A percentile compares a stretch with the other conserved stretches of the same genome.
Conservation (phyloP, 2,329 filamentous ascomycete species). For the Mycocentrospora acerina region DNA sequence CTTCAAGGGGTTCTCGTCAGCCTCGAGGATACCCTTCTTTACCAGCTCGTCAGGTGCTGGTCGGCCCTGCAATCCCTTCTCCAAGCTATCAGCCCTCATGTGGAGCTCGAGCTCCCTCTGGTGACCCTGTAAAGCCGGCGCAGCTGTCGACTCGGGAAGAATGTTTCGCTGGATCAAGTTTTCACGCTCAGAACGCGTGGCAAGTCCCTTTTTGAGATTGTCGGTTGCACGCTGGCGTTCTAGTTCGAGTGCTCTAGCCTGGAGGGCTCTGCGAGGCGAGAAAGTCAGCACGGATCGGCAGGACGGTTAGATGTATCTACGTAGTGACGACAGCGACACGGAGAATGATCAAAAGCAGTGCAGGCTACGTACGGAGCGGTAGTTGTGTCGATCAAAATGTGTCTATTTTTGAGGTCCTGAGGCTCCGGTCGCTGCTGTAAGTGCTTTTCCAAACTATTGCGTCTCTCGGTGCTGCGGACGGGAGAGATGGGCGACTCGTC, state of each 20-base stretch:
- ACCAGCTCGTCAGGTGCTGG: conserved; percentile 76
- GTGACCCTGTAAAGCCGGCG: conserved; percentile 75
- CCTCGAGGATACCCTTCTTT: conserved; percentile 74
- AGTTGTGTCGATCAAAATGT: conserved; percentile 68
- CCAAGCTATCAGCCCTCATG: conserved; percentile 83
- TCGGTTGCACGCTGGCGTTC: conserved; percentile 65
- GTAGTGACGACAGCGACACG: conserved; percentile 5
- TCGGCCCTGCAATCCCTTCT: conserved; percentile 79
- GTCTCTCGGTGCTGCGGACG: conserved; percentile 59
- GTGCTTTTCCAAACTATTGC: conserved; percentile 53
- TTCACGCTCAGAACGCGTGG: conserved; percentile 66
- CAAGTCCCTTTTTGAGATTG: conserved; percentile 64
- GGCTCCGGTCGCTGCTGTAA: conserved; percentile 52
- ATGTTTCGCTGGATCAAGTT: conserved; percentile 86
- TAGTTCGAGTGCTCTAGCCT: conserved; percentile 63
- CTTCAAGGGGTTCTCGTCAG: conserved; percentile 37
- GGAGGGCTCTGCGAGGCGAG: conserved; percentile 55
- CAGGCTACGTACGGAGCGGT: conserved; percentile 62
- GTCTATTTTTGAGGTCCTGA: conserved; percentile 67
- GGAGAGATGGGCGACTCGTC: conserved; percentile 44
- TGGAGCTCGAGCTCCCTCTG: conserved; percentile 84
- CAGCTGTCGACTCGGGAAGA: conserved; percentile 74
- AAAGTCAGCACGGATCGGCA: background rate
- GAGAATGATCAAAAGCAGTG: too few relatives aligned
- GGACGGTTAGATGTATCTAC: too few relatives aligned